Percentiles rank a stretch among this genome's conserved stretches.
These are phyloP conservation scores for Fusarium incarnatum DNA, from an alignment of 2,329 filamentous ascomycete genomes.

Conservation along the genomic window DNA sequence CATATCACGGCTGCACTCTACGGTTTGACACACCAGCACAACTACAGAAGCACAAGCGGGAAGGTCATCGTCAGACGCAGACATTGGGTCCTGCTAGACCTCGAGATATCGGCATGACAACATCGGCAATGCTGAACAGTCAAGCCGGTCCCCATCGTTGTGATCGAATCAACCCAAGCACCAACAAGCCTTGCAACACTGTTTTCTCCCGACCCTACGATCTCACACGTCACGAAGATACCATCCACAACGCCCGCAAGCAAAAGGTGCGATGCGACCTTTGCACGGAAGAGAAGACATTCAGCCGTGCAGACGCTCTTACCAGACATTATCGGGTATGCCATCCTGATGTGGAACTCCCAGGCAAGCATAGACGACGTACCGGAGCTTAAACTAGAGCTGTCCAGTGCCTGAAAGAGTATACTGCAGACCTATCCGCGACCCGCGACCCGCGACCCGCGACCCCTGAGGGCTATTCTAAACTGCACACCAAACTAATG, in stretches of 20 bases:
- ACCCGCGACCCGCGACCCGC: background rate
- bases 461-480: slow-evolving; percentile 4
- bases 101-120: slow-evolving; percentile 53
- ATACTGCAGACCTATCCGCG: background rate
- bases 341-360: slow-evolving; percentile 67
- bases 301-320: slow-evolving; percentile 93
- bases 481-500: background rate
- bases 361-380: slow-evolving; percentile 36
- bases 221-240: slow-evolving; percentile 94
- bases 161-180: slow-evolving; percentile 92
- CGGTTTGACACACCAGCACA: slow-evolving; percentile 89
- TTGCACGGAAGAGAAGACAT: slow-evolving; percentile 96
- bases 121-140: slow-evolving; percentile 75
- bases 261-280: slow-evolving; percentile 93
- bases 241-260: slow-evolving; percentile 94
- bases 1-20: slow-evolving; percentile 88
- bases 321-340: slow-evolving; percentile 95
- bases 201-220: slow-evolving; percentile 97
- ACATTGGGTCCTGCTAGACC: slow-evolving; percentile 49
- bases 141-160: slow-evolving; percentile 95
- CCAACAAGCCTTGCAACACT: slow-evolving; percentile 93
- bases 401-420: background rate
- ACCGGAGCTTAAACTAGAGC: slow-evolving; percentile 25
- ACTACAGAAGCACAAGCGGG: slow-evolving; percentile 94
- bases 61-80: slow-evolving; percentile 85